These are phyloP conservation scores for Nemania serpens DNA, from an alignment of 2,329 filamentous ascomycete genomes.

Conservation along the genomic window DNA sequence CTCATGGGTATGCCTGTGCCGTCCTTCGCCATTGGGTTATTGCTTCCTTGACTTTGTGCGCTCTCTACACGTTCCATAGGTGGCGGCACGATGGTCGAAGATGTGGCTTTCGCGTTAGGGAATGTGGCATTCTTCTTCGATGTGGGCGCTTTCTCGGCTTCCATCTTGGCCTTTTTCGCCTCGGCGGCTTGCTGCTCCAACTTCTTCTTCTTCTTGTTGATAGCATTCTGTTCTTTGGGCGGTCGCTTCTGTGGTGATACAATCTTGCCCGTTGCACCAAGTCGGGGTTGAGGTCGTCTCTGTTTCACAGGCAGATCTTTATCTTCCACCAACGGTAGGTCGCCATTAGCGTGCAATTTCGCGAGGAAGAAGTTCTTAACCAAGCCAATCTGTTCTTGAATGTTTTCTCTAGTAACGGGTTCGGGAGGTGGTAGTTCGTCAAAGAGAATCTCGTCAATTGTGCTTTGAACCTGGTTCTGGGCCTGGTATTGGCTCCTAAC, in stretches of 20 bases:
- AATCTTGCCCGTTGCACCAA: slow-evolving; percentile 80
- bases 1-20: slow-evolving; percentile 77
- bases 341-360: slow-evolving; percentile 82
- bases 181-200: slow-evolving; percentile 64
- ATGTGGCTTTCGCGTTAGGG: slow-evolving; percentile 44
- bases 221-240: slow-evolving; percentile 78
- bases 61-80: slow-evolving; percentile 64
- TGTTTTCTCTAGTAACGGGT: slow-evolving; percentile 76
- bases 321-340: slow-evolving; percentile 87
- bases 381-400: slow-evolving; percentile 81
- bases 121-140: slow-evolving; percentile 57
- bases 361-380: slow-evolving; percentile 89
- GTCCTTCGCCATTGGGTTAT: slow-evolving; percentile 70
- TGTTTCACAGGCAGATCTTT: slow-evolving; percentile 95
- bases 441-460: slow-evolving; percentile 65
- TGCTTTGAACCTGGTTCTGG: slow-evolving; percentile 67
- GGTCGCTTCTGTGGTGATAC: slow-evolving; percentile 82
- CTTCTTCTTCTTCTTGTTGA: slow-evolving; percentile 89
- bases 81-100: slow-evolving; percentile 44
- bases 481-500: slow-evolving; percentile 85
- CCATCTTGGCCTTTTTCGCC: slow-evolving; percentile 45
- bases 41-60: slow-evolving; percentile 60
- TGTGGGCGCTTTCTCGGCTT: slow-evolving; percentile 45
- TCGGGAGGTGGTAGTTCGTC: slow-evolving; percentile 71
- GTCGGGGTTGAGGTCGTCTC: slow-evolving; percentile 70